Evolutionary conservation across 352 stramenopile genomes (phyloP).

Genomic region (Salisapilia sapeloensis): DNA sequence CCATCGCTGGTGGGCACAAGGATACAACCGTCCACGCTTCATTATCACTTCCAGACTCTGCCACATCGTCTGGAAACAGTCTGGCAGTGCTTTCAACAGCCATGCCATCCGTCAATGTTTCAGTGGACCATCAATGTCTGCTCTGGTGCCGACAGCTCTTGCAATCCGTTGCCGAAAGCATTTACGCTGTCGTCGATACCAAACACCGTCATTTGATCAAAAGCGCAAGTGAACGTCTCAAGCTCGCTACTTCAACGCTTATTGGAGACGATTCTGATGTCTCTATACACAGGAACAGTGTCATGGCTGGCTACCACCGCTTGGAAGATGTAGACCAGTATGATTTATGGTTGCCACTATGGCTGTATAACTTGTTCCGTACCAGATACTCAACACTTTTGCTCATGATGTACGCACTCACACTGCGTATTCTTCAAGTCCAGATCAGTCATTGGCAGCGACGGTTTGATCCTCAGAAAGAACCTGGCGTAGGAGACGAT

Average conservation of each 20-base stretch:
- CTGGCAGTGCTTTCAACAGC: slow-evolving; percentile 34
- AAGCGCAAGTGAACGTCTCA: slow-evolving; percentile 17
- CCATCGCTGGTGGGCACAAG: slow-evolving; percentile 66
- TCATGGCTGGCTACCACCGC: slow-evolving; percentile 29
- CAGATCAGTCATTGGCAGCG: slow-evolving; percentile 54
- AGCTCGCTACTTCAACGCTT: slow-evolving; percentile 20
- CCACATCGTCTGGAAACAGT: slow-evolving; percentile 10
- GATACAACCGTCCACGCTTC: slow-evolving; percentile 57
- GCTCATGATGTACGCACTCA: slow-evolving; percentile 45
- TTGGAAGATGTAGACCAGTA: slow-evolving; percentile 25
- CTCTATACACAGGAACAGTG: slow-evolving; percentile 21
- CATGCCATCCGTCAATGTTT: slow-evolving; percentile 36
- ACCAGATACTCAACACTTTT: slow-evolving; percentile 20
- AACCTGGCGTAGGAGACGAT: slow-evolving; percentile 2
- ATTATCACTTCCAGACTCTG: slow-evolving; percentile 12
- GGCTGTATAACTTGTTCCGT: slow-evolving; percentile 30
- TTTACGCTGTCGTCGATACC: slow-evolving; percentile 40
- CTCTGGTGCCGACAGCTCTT: slow-evolving; percentile 78
- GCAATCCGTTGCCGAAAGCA: slow-evolving; percentile 30
- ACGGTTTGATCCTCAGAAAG: slow-evolving; percentile 26
- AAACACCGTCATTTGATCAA: slow-evolving; percentile 21
- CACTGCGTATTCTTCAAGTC: slow-evolving; percentile 39
- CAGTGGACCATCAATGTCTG: slow-evolving; percentile 69
- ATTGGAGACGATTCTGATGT: slow-evolving; percentile 11
- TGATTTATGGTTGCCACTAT: slow-evolving; percentile 20